A percentile compares a stretch with the other conserved stretches of the same genome.
Evolutionary conservation across 2,329 filamentous ascomycete species (phyloP).

Genomic region (Dichotomopilus funicola): DNA sequence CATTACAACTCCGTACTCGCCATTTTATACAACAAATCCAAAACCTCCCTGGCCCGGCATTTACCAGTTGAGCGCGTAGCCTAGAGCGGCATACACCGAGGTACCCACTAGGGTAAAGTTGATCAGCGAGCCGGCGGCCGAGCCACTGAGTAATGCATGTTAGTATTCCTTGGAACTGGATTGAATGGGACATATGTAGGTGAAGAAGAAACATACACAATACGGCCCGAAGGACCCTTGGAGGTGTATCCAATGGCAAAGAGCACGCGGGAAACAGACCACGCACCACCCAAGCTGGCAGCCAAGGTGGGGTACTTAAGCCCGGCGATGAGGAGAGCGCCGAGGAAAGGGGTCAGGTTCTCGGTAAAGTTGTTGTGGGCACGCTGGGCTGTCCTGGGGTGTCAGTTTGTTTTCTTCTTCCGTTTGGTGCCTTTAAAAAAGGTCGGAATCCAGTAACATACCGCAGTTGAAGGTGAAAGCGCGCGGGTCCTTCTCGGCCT

Average conservation of each 20-base stretch:
- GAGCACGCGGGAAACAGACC: slow-evolving; percentile 45
- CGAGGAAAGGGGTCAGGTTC: slow-evolving; percentile 49
- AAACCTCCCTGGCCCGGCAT: background rate
- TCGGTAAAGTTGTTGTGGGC: slow-evolving; percentile 60
- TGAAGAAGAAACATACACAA: slow-evolving; percentile 23
- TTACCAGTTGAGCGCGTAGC: slow-evolving; percentile 32
- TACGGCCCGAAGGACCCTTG: slow-evolving; percentile 41
- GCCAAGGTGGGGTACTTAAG: slow-evolving; percentile 46
- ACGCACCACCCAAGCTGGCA: slow-evolving; percentile 44
- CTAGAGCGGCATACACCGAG: slow-evolving; percentile 38
- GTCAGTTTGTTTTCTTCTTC: background rate
- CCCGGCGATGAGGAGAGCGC: slow-evolving; percentile 49
- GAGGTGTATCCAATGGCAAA: slow-evolving; percentile 52
- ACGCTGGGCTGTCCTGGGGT: slow-evolving; percentile 42
- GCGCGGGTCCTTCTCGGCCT: slow-evolving; percentile 47
- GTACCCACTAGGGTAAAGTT: slow-evolving; percentile 37
- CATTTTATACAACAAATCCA: background rate
- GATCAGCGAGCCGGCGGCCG: slow-evolving; percentile 28
- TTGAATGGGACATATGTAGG: background rate
- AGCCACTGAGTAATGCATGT: slow-evolving; percentile 30
- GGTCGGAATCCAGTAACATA: slow-evolving; percentile 23
- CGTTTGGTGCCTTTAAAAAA: background rate
- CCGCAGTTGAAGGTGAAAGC: slow-evolving; percentile 58
- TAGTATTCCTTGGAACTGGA: slow-evolving; percentile 5
- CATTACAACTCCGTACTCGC: background rate